phyloP scores from a whole-genome alignment of 2,329 filamentous ascomycete species.

The Biscogniauxia sp. region DNA sequence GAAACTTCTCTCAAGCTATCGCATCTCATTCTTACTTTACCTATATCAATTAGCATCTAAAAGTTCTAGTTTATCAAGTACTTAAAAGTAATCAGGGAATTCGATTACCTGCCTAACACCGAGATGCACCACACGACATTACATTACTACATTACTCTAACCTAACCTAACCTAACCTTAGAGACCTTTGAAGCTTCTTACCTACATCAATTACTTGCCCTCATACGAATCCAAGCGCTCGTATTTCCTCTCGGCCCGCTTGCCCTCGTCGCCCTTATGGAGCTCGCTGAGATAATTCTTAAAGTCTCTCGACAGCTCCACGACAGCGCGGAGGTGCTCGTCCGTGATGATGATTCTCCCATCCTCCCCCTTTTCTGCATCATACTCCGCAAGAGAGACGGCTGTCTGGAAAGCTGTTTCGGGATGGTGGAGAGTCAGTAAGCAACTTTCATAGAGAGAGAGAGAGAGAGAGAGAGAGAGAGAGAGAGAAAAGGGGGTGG shows the following conservation, averaged over 20 bases:
- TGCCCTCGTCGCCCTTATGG: constrained; percentile 18
- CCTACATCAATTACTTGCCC: neutral
- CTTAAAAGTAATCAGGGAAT: too few species aligned
- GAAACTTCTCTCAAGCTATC: too few species aligned
- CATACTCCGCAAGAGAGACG: constrained; percentile 31
- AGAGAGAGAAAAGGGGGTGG: too few species aligned
- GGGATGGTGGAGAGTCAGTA: constrained; percentile 6
- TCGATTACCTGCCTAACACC: too few species aligned
- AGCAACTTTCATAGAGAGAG: neutral
- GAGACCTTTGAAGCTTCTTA: too few species aligned
- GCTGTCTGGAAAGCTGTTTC: constrained; percentile 30
- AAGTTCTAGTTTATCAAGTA: too few species aligned
- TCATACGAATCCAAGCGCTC: constrained; percentile 9
- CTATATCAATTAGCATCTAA: too few species aligned
- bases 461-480: neutral
- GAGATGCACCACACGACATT: too few species aligned
- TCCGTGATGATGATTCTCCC: constrained; percentile 26
- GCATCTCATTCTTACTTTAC: too few species aligned
- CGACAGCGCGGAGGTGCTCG: constrained; percentile 26
- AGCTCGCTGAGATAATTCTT: constrained; percentile 26
- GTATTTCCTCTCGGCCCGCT: constrained; percentile 9
- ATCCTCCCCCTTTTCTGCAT: constrained; percentile 31
- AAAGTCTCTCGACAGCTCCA: constrained; percentile 30
- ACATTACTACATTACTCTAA: too few species aligned
- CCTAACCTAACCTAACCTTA: too few species aligned